These are phyloP conservation scores for Ophiocordyceps unilateralis DNA, from an alignment of 2,329 filamentous ascomycete genomes.

Conservation along the genomic window DNA sequence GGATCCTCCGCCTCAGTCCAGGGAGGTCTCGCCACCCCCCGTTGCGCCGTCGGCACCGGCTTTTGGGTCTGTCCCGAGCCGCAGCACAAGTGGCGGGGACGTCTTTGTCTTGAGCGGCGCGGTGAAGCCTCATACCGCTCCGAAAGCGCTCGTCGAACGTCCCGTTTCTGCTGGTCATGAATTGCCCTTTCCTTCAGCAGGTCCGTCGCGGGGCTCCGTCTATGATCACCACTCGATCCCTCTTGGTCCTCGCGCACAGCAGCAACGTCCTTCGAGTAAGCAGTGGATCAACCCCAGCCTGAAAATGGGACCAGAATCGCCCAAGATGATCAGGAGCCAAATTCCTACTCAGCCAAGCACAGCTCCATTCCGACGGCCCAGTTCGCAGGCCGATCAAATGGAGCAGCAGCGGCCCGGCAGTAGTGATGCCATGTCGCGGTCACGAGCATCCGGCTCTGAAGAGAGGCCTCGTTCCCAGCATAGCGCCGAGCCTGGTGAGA, in stretches of 20 bases:
- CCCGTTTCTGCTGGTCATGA: conserved; percentile 24
- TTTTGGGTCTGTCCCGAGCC: conserved; percentile 36
- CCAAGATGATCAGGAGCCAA: conserved; percentile 31
- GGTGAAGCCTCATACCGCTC: conserved; percentile 36
- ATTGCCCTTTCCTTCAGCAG: conserved; percentile 17
- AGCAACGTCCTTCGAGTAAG: conserved; percentile 35
- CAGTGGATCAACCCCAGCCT: conserved; percentile 41
- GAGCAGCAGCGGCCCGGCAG: conserved; percentile 30
- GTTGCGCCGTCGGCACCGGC: conserved; percentile 40
- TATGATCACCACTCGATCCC: conserved; percentile 32
- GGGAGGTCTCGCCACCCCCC: conserved; percentile 39
- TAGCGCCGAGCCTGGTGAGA: conserved; percentile 30
- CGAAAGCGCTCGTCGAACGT: conserved; percentile 33
- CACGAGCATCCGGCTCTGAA: conserved; percentile 14
- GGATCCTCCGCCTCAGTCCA: conserved; percentile 26
- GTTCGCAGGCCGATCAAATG: conserved; percentile 15
- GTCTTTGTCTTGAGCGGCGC: conserved; percentile 12
- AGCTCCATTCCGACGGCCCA: conserved; percentile 19
- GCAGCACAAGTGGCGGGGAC: conserved; percentile 18
- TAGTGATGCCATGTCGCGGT: conserved; percentile 32
- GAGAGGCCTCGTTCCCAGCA: conserved; percentile 20
- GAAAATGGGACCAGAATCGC: conserved; percentile 34
- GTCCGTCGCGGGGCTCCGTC: conserved; percentile 21
- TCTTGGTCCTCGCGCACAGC: conserved; percentile 35
- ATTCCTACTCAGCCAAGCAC: conserved; percentile 28